Base-by-base conservation (phyloP, 2,329 filamentous ascomycete species). In the Ceratocystis harringtonii region DNA sequence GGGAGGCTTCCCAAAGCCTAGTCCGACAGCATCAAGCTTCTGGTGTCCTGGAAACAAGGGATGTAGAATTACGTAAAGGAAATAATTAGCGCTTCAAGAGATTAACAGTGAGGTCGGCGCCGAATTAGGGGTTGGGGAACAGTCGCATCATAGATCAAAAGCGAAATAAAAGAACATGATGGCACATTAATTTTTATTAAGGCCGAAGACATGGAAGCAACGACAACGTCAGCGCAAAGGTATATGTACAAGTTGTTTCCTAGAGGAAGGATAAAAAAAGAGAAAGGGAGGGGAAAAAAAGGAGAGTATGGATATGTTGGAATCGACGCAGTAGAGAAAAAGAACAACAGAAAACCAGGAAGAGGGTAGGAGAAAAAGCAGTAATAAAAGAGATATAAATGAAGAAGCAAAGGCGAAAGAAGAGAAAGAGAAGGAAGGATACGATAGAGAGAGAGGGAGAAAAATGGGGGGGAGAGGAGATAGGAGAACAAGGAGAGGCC, bases 241-340 rank as follows among this genome's bases (percentile, higher is more conserved):
- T 58, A 58, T 58, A 58, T 58, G 52, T 58, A 58, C 52, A 58
- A 58, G 52, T 17, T 30, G n/a, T 63, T 36, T 62, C 25, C n/a
- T 17, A 52, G 19, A 64, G n/a, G 43, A 67, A 61, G 19, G 45
- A 67, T n/a, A 62, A 2, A 55, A 55, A 61, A 48, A 60, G 62
- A 57, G 44, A 62, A 41, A 50, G 36, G 58, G 15, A 25, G 17
- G 17, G 6, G 10, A 3, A 15, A 36, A 12, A 55, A n/a, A 45
- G 36, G 36, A 22, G 62, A 28, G 41, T 25, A 30, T 52, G 30
- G n/a, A 67, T 55, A 41, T 48, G 22, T 12, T 19, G 30, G 32
- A 52, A 60, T 36, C 6, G n/a, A 62, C 10, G 30, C 19, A 55
- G 45, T 52, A 63, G 7, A 55, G 4, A 50, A 65, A 28, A 28